Evolutionary conservation across 768 basidiomycete genomes (phyloP).

Genomic region (Russula earlei): DNA sequence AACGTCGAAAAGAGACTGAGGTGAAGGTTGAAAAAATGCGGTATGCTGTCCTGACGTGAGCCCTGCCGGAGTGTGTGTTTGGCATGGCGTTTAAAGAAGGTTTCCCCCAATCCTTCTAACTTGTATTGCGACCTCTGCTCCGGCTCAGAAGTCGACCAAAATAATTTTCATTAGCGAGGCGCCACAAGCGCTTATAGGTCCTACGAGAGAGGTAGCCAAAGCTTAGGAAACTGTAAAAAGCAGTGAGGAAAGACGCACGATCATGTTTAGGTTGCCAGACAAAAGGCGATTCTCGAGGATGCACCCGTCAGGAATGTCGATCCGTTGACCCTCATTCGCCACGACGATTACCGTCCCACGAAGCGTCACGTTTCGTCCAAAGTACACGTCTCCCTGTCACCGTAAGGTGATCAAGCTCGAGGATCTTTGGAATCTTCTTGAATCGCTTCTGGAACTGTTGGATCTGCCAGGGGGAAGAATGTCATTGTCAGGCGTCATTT

Average conservation of each 20-base stretch:
- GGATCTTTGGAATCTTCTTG: constrained; percentile 64
- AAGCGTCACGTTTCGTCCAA: constrained; percentile 55
- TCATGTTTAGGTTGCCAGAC: constrained; percentile 70
- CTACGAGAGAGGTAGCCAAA: background rate
- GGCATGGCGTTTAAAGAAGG: too few relatives aligned
- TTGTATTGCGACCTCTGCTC: too few relatives aligned
- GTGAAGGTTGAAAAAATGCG: background rate
- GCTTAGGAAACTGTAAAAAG: background rate
- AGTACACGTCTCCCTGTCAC: constrained; percentile 60
- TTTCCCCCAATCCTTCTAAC: too few relatives aligned
- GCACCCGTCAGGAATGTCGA: constrained; percentile 50
- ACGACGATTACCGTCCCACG: constrained; percentile 58
- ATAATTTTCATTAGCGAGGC: too few relatives aligned
- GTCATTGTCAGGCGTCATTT: background rate
- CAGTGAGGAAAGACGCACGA: constrained; percentile 31
- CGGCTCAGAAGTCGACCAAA: too few relatives aligned
- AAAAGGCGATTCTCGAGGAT: constrained; percentile 52
- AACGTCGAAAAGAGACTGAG: background rate
- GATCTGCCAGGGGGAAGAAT: constrained; percentile 26
- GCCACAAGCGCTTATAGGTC: constrained; percentile 6
- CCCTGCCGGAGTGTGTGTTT: too few relatives aligned
- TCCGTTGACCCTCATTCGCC: constrained; percentile 49
- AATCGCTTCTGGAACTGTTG: constrained; percentile 63
- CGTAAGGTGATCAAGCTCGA: constrained; percentile 68
- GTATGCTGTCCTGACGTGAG: background rate